phyloP scores from a whole-genome alignment of 2,329 filamentous ascomycete species.

The Pseudogymnoascus sp. region DNA sequence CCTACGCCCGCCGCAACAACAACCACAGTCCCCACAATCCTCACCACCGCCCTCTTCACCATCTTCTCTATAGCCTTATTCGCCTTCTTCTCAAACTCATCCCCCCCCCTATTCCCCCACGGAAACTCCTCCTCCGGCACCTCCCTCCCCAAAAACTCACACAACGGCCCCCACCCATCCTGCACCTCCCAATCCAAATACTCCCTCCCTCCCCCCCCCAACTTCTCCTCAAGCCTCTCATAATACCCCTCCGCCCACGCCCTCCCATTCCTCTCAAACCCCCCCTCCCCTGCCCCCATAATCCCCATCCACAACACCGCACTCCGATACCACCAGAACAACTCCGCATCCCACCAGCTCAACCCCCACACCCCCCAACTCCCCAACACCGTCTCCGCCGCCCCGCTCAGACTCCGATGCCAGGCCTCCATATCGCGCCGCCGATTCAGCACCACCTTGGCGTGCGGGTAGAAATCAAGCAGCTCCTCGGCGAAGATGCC shows the following conservation, averaged over 20 bases:
- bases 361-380: conserved; percentile 21
- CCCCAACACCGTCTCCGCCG: conserved; percentile 7
- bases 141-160: conserved; percentile 31
- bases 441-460: conserved; percentile 29
- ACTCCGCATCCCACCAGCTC: conserved; percentile 27
- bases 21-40: neutral
- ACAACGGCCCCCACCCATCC: conserved; percentile 38
- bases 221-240: conserved; percentile 21
- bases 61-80: neutral
- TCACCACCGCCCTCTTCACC: neutral
- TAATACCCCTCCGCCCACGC: neutral
- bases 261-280: neutral
- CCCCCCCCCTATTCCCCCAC: conserved; percentile 24
- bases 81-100: neutral
- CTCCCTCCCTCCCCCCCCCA: neutral
- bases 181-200: conserved; percentile 29
- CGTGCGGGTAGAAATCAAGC: conserved; percentile 28
- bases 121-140: conserved; percentile 31
- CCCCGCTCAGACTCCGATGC: conserved; percentile 16
- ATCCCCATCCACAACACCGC: conserved; percentile 20
- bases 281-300: conserved; percentile 19
- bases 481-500: conserved; percentile 30
- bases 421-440: conserved; percentile 24
- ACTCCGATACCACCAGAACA: conserved; percentile 13
- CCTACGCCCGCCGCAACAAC: neutral